Conservation (phyloP, 371 early-diverging fungal species). For the Lichtheimia corymbifera region DNA sequence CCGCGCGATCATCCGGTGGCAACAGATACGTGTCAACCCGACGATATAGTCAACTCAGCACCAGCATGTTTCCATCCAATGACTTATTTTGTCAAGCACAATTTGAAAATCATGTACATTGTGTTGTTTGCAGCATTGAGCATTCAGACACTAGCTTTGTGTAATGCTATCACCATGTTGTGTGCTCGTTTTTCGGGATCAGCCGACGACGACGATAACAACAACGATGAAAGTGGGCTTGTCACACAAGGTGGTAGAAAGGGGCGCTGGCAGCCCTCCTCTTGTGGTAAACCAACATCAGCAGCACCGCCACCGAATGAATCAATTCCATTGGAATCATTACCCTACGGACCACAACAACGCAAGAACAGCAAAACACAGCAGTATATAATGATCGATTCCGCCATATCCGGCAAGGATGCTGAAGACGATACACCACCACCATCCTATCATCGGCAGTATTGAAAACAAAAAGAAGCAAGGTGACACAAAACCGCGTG, state of each 20-base stretch:
- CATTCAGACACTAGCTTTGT: slow-evolving; percentile 35
- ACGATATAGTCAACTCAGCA: slow-evolving; percentile 22
- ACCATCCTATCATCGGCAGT: no score
- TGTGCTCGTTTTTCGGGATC: slow-evolving; percentile 21
- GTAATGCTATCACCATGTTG: slow-evolving; percentile 34
- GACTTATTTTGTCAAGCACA: slow-evolving; percentile 19
- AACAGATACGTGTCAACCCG: slow-evolving; percentile 24
- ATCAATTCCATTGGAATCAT: not conserved
- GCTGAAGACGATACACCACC: not conserved
- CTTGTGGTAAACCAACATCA: no score
- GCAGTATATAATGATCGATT: slow-evolving; percentile 12
- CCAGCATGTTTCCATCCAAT: slow-evolving; percentile 34
- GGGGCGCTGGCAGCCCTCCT: no score
- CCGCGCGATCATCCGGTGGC: slow-evolving; percentile 29
- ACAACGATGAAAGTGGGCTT: not conserved
- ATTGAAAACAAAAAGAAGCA: no score
- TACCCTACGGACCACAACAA: not conserved
- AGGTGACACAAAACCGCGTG: no score
- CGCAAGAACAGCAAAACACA: not conserved
- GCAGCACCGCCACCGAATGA: no score
- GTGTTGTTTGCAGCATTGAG: slow-evolving; percentile 34
- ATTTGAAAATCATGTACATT: slow-evolving; percentile 33
- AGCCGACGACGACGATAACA: slow-evolving; percentile 2
- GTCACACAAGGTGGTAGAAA: no score
- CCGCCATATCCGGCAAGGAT: slow-evolving; percentile 4